Evolutionary conservation across 148 eudicot species (phyloP), one percentile per base, ranked within the genome.

Genomic region (Diospyros kaki): DNA sequence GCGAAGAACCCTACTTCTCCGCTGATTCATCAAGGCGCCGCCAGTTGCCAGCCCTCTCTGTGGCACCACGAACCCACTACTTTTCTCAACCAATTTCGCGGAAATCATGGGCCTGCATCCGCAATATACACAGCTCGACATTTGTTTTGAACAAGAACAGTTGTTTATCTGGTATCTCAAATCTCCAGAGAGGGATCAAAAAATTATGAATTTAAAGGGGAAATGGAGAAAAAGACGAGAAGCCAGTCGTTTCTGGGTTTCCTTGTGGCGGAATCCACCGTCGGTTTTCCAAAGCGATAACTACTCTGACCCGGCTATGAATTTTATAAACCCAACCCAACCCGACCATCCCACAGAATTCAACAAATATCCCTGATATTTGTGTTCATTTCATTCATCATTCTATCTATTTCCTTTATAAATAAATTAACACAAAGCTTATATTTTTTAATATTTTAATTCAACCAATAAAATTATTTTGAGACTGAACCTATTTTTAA

Each of bases 1-100:
- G 73, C 85, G 72, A 69, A 69, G 68, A 80, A 69, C 58, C 77
- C 84, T 66, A 75, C 54, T 64, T 43, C 41, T 59, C 54, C 56
- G 38, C 9, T 55, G 63, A 15, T 75, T 72, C 6, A 17, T 40
- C 38, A 56, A 42, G 52, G 59, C 66, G 9, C 14, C 43, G 17
- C 10, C 42, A 46, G 68, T 58, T 44, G 39, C 72, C 40, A 62
- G 70, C 58, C 75, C 78, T 70, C 74, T 71, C 54, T 63, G 76
- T 9, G 43, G 39, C 12, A 4, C 4, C 48, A 52, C 14, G 28
- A 72, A 74, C 72, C 60, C 6, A 6, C 7, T 60, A 11, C 2
- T 69, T 48, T 41, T 41, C 5, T 69, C 64, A 64, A 56, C 51
- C 58, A 74, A 52, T 53, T 59, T 71, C 11, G 48, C 59, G 73